Evolutionary conservation across 257 asterid genomes (phyloP).

Genomic region (Solanum ahanhuiri): DNA sequence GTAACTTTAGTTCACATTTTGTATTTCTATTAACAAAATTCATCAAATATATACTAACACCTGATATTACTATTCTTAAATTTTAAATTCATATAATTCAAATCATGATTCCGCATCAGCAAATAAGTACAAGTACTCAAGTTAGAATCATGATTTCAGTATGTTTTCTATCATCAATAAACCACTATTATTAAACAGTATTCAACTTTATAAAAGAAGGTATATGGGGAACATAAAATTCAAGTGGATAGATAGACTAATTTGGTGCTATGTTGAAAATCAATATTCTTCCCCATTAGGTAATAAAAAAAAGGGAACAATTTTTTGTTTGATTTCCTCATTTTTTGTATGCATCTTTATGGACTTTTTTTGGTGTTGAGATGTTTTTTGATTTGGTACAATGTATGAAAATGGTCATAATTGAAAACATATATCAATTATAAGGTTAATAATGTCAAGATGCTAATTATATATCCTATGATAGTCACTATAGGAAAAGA

Average conservation of each 20-base stretch:
- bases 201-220: slow-evolving; percentile 5
- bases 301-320: background rate
- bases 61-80: background rate
- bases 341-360: background rate
- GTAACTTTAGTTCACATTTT: too few species aligned
- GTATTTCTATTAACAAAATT: background rate
- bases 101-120: background rate
- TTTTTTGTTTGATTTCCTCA: background rate
- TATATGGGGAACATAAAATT: background rate
- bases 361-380: background rate
- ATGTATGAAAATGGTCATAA: background rate
- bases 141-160: background rate
- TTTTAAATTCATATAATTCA: background rate
- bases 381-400: background rate
- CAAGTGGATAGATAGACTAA: background rate
- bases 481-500: background rate
- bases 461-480: background rate
- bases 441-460: background rate
- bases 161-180: background rate
- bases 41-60: background rate
- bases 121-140: background rate
- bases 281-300: background rate
- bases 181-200: background rate
- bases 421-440: background rate
- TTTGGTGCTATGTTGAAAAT: background rate